Percentiles rank a stretch among this genome's conserved stretches.
Evolutionary conservation across 129 eudicot species (phyloP).

Genomic region (Apium graveolens): DNA sequence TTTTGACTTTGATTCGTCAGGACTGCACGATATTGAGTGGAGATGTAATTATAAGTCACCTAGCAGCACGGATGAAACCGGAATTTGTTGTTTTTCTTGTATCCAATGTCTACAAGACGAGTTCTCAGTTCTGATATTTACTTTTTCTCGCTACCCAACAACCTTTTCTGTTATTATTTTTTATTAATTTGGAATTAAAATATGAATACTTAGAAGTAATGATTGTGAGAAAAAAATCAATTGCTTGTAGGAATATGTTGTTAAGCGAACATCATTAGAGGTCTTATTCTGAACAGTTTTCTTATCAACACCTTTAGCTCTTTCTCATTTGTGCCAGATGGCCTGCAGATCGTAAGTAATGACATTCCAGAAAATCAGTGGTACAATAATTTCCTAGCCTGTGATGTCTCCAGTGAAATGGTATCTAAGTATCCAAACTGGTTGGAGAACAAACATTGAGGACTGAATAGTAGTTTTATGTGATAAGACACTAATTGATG

Average conservation of each 20-base stretch:
- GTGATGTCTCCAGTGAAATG: not conserved
- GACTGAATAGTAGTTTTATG: not conserved
- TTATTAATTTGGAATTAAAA: not conserved
- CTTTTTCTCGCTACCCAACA: not conserved
- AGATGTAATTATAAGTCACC: conserved; percentile 88
- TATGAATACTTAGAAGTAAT: not conserved
- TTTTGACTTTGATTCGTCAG: conserved; percentile 26
- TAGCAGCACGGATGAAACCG: conserved; percentile 66
- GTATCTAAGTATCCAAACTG: not conserved
- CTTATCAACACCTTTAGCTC: not conserved
- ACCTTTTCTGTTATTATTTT: not conserved
- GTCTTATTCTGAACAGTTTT: not conserved
- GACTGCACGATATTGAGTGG: conserved; percentile 97
- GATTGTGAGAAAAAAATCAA: not conserved
- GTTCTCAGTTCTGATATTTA: not conserved
- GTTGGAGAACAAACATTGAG: not conserved
- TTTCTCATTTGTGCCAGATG: not conserved
- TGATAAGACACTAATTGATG: not conserved
- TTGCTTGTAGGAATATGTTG: not conserved
- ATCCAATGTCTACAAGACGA: conserved; percentile 34
- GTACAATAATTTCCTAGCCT: not conserved
- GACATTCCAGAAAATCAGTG: not conserved
- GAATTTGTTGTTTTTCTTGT: conserved; percentile 94
- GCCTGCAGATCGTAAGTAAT: too few relatives aligned
- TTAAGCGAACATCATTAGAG: not conserved